Evolutionary conservation across 2,329 filamentous ascomycete genomes (phyloP), one percentile per base, ranked within the genome.

Genomic region (Cadophora gregata): DNA sequence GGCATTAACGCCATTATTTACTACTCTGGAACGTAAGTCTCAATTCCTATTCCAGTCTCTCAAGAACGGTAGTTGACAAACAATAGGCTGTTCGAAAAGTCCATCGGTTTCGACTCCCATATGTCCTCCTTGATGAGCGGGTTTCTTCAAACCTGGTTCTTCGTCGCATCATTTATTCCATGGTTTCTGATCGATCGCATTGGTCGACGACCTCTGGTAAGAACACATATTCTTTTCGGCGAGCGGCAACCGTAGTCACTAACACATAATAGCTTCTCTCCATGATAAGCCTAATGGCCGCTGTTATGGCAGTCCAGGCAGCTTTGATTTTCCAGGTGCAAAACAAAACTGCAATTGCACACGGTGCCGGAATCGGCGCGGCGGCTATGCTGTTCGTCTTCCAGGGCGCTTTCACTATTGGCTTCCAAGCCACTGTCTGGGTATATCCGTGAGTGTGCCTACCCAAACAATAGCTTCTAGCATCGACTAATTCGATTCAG

Each of bases 371-470:
- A 4, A 79, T 80, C 14, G 80, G 75, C 4, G 80, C 80, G 0
- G 77, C 79, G 0, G 78, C 75, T 0, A 88, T 88, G 72, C 78
- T 89, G 27, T 89, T 89, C 73, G 78, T 87, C 21, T 88, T 88
- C 77, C 86, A 85, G 73, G 85, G 85, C 0, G 86, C 85, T 77
- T 89, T 88, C 72, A 85, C 84, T 25, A 79, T 84, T 63, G 84
- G 83, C n/a, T 88, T 85, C 82, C 81, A 88, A 67, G 84, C 84
- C 14, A 86, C 88, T 75, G 84, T 85, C 0, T 88, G 86, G 86
- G 78, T 88, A 12, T 88, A 86, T 74, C 84, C 85, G 1, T 51
- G 29, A 51, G 48, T 51, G 27, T 4, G 38, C 5, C 10, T 1
- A 42, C 12, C 14, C 19, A 3, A 42, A 6, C 6, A 19, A 19